Evolutionary conservation across 352 stramenopile genomes (phyloP).

Genomic region (Lagenidium giganteum): DNA sequence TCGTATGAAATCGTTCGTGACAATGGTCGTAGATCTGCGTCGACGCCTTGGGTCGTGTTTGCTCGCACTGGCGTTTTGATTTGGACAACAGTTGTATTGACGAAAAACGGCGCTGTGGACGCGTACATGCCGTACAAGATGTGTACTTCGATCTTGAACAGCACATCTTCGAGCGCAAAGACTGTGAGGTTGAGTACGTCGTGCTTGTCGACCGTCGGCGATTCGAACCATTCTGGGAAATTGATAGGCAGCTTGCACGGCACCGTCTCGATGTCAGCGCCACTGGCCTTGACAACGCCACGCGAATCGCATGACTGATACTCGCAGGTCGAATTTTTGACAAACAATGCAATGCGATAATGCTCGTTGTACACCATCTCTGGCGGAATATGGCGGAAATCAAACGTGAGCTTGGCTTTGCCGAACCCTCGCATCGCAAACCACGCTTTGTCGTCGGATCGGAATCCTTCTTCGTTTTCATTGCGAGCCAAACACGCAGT

Average conservation of each 20-base stretch:
- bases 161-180: slow-evolving; percentile 90
- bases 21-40: slow-evolving; percentile 51
- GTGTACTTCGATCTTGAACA: slow-evolving; percentile 93
- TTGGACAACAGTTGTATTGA: slow-evolving; percentile 81
- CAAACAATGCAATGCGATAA: slow-evolving; percentile 91
- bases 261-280: slow-evolving; percentile 66
- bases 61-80: slow-evolving; percentile 60
- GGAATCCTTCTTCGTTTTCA: slow-evolving; percentile 69
- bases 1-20: slow-evolving; percentile 79
- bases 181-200: slow-evolving; percentile 90
- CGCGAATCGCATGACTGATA: slow-evolving; percentile 67
- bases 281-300: slow-evolving; percentile 33
- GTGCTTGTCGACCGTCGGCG: slow-evolving; percentile 86
- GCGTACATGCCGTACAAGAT: slow-evolving; percentile 90
- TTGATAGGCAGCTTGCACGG: slow-evolving; percentile 89
- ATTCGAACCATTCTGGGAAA: slow-evolving; percentile 89
- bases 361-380: slow-evolving; percentile 92
- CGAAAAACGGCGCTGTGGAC: slow-evolving; percentile 80
- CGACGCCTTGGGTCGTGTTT: slow-evolving; percentile 52
- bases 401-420: slow-evolving; percentile 88
- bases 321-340: slow-evolving; percentile 87
- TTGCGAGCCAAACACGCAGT: slow-evolving; percentile 26
- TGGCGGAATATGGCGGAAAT: slow-evolving; percentile 87
- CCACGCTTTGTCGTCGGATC: slow-evolving; percentile 83
- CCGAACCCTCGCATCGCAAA: slow-evolving; percentile 86